Percentiles rank a stretch among this genome's conserved stretches.
These are phyloP conservation scores for Gnetum montanum DNA, from an alignment of 75 land plant genomes.

Conservation along the genomic window DNA sequence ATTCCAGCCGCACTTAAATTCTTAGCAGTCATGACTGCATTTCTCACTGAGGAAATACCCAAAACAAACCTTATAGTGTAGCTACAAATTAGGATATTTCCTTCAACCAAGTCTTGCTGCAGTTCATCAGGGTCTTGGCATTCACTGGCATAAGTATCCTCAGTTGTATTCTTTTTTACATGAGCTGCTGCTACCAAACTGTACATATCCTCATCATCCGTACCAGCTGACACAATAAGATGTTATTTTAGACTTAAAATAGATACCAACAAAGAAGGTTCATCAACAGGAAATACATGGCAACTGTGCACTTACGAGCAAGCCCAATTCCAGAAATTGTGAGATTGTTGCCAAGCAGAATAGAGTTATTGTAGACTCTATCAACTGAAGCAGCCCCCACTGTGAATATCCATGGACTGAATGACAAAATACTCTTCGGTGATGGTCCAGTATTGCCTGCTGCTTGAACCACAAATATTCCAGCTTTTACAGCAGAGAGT, in stretches of 20 bases:
- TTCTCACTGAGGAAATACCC: constrained; percentile 62
- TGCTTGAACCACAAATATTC: constrained; percentile 93
- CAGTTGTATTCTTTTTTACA: constrained; percentile 53
- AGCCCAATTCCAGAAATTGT: constrained; percentile 77
- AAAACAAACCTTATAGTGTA: constrained; percentile 70
- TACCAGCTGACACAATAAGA: constrained; percentile 53
- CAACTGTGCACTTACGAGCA: constrained; percentile 82
- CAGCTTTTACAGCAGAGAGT: constrained; percentile 75
- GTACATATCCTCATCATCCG: constrained; percentile 33
- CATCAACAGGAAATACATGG: neutral
- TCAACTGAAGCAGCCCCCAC: constrained; percentile 88
- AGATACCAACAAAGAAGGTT: neutral
- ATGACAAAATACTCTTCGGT: constrained; percentile 69
- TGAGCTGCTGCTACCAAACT: constrained; percentile 57
- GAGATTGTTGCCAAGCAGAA: constrained; percentile 64
- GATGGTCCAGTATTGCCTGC: constrained; percentile 93
- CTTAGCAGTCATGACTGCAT: constrained; percentile 58
- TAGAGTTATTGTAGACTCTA: constrained; percentile 50
- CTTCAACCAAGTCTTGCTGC: constrained; percentile 36
- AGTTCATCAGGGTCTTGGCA: constrained; percentile 73
- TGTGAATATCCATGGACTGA: constrained; percentile 97
- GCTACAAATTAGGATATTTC: constrained; percentile 75
- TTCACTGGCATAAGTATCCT: constrained; percentile 56
- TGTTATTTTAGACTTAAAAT: neutral
- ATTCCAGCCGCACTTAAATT: constrained; percentile 76